A percentile compares a stretch with the other conserved stretches of the same genome.
These are phyloP conservation scores for Russula vinacea DNA, from an alignment of 768 basidiomycete genomes.

Conservation along the genomic window DNA sequence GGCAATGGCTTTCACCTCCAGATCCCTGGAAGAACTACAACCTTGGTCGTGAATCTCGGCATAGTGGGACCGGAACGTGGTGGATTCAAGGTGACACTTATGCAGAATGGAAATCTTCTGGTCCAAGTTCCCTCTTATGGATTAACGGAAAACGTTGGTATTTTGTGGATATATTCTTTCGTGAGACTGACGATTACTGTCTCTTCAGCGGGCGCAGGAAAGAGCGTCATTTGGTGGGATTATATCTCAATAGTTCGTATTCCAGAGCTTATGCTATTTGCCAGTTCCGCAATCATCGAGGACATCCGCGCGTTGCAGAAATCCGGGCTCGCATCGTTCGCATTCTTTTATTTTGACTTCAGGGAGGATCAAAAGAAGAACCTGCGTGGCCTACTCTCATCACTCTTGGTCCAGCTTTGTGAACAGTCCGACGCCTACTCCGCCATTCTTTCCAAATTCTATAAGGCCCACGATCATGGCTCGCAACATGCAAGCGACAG, in stretches of 20 bases:
- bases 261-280: not conserved
- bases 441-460: not conserved
- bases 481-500: not conserved
- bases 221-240: slow-evolving; percentile 6
- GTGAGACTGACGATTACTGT: not conserved
- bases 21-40: slow-evolving; percentile 10
- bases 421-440: not conserved
- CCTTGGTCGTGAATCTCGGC: not conserved
- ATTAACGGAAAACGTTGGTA: slow-evolving; percentile 12
- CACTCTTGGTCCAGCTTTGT: slow-evolving; percentile 6
- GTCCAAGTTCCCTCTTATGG: slow-evolving; percentile 9
- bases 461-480: not conserved
- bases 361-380: slow-evolving; percentile 5
- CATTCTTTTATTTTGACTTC: slow-evolving; percentile 15
- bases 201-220: slow-evolving; percentile 7
- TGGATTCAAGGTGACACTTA: not conserved
- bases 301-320: too few relatives aligned
- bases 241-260: not conserved
- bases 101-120: not conserved
- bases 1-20: slow-evolving; percentile 11
- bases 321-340: not conserved
- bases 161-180: not conserved
- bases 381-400: not conserved
- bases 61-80: slow-evolving; percentile 3
- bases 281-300: slow-evolving; percentile 4